phyloP scores from a whole-genome alignment of 1,284 basidiomycete genomes.

The Flammula alnicola region DNA sequence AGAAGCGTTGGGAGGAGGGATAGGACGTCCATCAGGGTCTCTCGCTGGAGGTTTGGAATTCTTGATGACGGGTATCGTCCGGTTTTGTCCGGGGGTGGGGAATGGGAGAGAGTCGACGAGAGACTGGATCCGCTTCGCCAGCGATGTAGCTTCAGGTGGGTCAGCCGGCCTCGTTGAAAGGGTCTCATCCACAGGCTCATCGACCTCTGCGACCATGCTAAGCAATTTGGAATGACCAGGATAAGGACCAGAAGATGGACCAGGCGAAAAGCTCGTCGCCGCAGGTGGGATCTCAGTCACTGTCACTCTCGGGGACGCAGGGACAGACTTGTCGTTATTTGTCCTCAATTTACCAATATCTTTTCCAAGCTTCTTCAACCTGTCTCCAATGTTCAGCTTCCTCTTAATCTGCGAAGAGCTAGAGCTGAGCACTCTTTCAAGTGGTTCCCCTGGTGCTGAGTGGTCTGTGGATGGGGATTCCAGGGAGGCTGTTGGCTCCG shows the following conservation, averaged over 20 bases:
- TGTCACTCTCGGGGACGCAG: slow-evolving; percentile 22
- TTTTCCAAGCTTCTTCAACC: slow-evolving; percentile 21
- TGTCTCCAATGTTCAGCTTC: slow-evolving; percentile 21
- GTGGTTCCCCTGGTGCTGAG: background rate
- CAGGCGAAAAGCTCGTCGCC: background rate
- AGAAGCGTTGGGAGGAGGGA: slow-evolving; percentile 34
- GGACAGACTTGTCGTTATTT: slow-evolving; percentile 16
- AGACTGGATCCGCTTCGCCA: slow-evolving; percentile 37
- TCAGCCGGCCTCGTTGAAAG: slow-evolving; percentile 4
- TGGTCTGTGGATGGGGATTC: background rate
- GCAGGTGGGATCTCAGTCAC: slow-evolving; percentile 6
- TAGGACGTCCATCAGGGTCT: slow-evolving; percentile 34
- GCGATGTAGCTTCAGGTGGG: slow-evolving; percentile 23
- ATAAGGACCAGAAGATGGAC: background rate
- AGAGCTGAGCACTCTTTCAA: slow-evolving; percentile 14
- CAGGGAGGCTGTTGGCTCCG: background rate
- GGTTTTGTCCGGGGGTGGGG: slow-evolving; percentile 9
- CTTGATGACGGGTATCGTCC: slow-evolving; percentile 11
- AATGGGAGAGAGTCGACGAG: slow-evolving; percentile 36
- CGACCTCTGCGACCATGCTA: slow-evolving; percentile 27
- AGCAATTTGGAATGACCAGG: slow-evolving; percentile 22
- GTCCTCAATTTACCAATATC: slow-evolving; percentile 19
- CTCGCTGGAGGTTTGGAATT: slow-evolving; percentile 24
- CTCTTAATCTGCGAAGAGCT: slow-evolving; percentile 16
- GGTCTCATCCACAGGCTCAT: slow-evolving; percentile 9